These are phyloP conservation scores for Tetracladium marchalianum DNA, from an alignment of 495 filamentous ascomycete genomes.

Conservation along the genomic window DNA sequence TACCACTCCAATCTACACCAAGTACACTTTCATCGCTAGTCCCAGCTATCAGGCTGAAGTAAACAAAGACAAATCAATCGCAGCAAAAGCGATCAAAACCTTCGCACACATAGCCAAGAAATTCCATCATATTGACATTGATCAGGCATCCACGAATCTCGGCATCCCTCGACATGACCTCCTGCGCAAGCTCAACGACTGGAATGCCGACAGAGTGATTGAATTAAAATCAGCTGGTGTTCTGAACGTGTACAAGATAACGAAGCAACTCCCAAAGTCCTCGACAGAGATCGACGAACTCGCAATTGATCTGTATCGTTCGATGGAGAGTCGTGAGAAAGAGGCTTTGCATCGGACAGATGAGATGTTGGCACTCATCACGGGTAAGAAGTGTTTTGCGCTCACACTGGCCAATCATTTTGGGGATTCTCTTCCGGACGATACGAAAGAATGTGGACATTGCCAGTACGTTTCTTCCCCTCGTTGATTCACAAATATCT, in stretches of 20 bases:
- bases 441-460: constrained; percentile 34
- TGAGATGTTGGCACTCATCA: constrained; percentile 40
- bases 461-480: constrained; percentile 20
- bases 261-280: constrained; percentile 32
- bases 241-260: constrained; percentile 36
- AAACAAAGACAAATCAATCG: constrained; percentile 20
- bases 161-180: constrained; percentile 29
- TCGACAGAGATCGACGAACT: constrained; percentile 27
- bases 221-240: constrained; percentile 38
- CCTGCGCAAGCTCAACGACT: constrained; percentile 39
- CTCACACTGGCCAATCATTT: constrained; percentile 41
- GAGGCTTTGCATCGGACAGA: constrained; percentile 36
- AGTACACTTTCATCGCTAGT: constrained; percentile 35
- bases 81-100: constrained; percentile 27
- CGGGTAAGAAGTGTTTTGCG: constrained; percentile 35
- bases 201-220: constrained; percentile 31
- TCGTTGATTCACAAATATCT: too few species aligned
- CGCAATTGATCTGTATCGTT: constrained; percentile 30
- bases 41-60: constrained; percentile 14
- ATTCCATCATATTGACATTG: constrained; percentile 35
- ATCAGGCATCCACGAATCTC: constrained; percentile 13
- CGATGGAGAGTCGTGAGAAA: constrained; percentile 37
- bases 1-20: constrained; percentile 42
- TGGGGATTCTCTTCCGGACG: constrained; percentile 35
- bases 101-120: constrained; percentile 21